Evolutionary conservation across 164 flowering plant genomes (phyloP), one percentile per base, ranked within the genome.

Genomic region (Berberis thunbergii): DNA sequence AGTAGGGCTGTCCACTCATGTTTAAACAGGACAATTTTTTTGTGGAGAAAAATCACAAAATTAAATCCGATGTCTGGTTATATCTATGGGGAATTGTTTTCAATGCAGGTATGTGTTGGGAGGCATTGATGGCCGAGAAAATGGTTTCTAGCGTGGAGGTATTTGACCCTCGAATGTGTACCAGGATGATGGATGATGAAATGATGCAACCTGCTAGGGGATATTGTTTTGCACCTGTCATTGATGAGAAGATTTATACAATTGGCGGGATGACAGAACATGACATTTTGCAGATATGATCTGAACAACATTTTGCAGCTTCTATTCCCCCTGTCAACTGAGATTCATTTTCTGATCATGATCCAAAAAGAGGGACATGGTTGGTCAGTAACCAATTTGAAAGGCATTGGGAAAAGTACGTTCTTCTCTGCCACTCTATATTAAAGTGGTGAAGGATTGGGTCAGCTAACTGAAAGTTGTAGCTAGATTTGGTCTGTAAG

Each of bases 191-290:
- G 40, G 83, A 79, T 4, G 88, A 85, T 4, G 74, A 88, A n/a
- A 81, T 91, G 26, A 26, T 26, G 26, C 26, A 26, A 26, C 26
- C 26, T 26, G 26, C 26, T 26, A 26, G 26, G 26, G 97, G 97
- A 55, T 87, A 87, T 77, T 63, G 81, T 7, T 78, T 79, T 44
- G 78, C 89, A 45, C 88, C 74, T 8, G 87, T 78, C 9, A 68
- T 84, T 48, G 67, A 73, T 8, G 83, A 76, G 1, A 73, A 79
- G 26, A 78, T 94, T 3, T 86, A 82, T 69, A 80, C 72, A 1
- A 71, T 89, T 62, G 96, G 91, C 69, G 99, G 97, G 41, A 48
- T 78, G 56, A 61, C 63, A 54, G 66, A 57, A 38, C 74, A 64
- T 3, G 75, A 71, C 0, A 40, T 54, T 7, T 83, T 43, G 57